phyloP scores from a whole-genome alignment of 139 green algal species.

The Trebouxia sp. region DNA sequence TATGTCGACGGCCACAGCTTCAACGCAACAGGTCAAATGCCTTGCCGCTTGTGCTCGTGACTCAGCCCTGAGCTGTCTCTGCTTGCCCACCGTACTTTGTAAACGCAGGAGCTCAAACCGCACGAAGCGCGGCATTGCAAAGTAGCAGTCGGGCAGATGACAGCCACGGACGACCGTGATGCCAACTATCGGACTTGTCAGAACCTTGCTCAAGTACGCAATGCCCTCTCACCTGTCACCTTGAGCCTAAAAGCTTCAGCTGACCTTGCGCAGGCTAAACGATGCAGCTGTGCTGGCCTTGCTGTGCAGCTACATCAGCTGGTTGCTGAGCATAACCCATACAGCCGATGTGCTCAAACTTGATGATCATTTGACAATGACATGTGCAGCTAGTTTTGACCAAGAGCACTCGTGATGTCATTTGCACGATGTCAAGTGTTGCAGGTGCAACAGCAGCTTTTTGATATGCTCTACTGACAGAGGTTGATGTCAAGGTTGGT shows the following conservation, averaged over 20 bases:
- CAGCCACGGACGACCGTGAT: slow-evolving; percentile 42
- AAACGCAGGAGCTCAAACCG: neutral
- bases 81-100: neutral
- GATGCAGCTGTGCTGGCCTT: neutral
- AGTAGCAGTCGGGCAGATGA: slow-evolving; percentile 83
- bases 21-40: too few relatives aligned
- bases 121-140: neutral
- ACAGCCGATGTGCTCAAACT: too few relatives aligned
- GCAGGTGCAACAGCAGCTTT: neutral
- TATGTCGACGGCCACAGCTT: too few relatives aligned
- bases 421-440: neutral
- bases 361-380: too few relatives aligned
- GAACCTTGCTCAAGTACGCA: slow-evolving; percentile 52
- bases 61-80: too few relatives aligned
- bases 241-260: neutral
- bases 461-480: neutral
- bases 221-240: too few relatives aligned
- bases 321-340: too few relatives aligned
- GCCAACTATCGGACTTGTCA: slow-evolving; percentile 64
- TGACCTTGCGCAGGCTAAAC: neutral
- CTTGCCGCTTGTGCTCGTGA: too few relatives aligned
- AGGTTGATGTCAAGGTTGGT: neutral
- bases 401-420: too few relatives aligned
- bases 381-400: too few relatives aligned
- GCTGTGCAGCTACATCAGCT: neutral